Evolutionary conservation across 2,329 filamentous ascomycete species (phyloP), one percentile per base, ranked within the genome.

Genomic region (Alternaria dauci): DNA sequence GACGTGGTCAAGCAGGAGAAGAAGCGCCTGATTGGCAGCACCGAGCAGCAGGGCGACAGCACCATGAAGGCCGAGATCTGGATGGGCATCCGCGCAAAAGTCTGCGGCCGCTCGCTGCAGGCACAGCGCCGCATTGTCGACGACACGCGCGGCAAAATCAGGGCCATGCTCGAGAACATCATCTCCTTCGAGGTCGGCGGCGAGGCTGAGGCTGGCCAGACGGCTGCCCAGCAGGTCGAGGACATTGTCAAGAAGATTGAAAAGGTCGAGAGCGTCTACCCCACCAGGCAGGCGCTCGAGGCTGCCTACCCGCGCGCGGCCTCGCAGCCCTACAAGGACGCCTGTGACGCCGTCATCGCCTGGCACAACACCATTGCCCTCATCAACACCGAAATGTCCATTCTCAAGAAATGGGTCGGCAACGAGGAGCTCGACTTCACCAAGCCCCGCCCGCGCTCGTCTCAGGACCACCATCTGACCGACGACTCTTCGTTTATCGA

Each of bases 1-100:
- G 95, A 99, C 77, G 95, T 99, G 8, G 94, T 99, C 59, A 92
- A 93, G 72, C 95, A 99, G 79, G 95, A 99, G 81, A 99, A 99
- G 84, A 96, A 97, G 79, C 89, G 95, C 44, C 80, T 99, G 72
- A 95, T 96, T 68, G 94, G 93, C 46, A 90, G 92, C 66, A 84
- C 86, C 50, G 91, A 92, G 46, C 88, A 93, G 66, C 91, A 91
- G 72, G 87, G 88, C 32, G 87, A 89, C 58, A 91, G 92, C 74
- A 85, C 85, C 25, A 78, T 89, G 69, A 88, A 87, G 71, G 82
- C 82, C n/a, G 88, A 90, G 67, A 85, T 98, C 20, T 99, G 95
- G 94, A 82, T 97, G 46, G 94, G 93, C 8, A 87, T 97, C 32
- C 87, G 94, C 57, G 90, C 95, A 48, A 93, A 90, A 71, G 86